Base-by-base conservation (phyloP, 495 filamentous ascomycete genomes). In the Penicillium longicatenatum region DNA sequence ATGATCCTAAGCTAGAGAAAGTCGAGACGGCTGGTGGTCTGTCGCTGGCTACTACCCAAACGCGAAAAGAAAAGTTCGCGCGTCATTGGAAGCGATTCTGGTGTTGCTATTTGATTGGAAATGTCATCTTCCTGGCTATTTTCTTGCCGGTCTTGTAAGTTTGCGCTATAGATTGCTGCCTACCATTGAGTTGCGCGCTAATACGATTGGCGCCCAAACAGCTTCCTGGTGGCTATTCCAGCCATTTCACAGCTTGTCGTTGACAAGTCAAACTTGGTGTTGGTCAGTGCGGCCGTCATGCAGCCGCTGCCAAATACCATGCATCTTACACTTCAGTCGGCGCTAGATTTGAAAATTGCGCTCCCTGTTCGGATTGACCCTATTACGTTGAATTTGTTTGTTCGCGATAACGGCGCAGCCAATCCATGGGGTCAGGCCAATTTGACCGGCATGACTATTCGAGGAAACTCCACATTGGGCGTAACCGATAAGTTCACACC, bases 51-150 rank as follows among this genome's bases (percentile, higher is more conserved):
- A 70, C 63, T 12, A 61, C 50, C 24, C 57, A 62, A 45, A 73
- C 66, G 51, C 58, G 51, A 16, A 59, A 49, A 9, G 64, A 73
- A 47, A 68, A 61, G n/a, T 41, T 74, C 2, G 53, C 65, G 3
- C 68, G 67, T 20, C 74, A 77, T 59, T 77, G 71, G 64, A 67
- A 65, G 42, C 70, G 74, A n/a, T 77, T 75, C 60, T 77, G 73
- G 73, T 75, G 68, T 70, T 73, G 50, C 60, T 76, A 64, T 22
- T 43, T 60, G 8, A 47, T 64, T 33, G 62, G 62, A 21, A 64
- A 64, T 61, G 51, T 64, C 11, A 64, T 64, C 33, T 68, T 68
- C 55, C 50, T 68, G 19, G 66, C 71, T 7, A 72, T 79, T 44
- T 71, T 79, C 61, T 54, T 75, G 19, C 75, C 71, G 8, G 61